A percentile compares a stretch with the other conserved stretches of the same genome.
These are phyloP conservation scores for Hymenoscyphus albidus DNA, from an alignment of 2,329 filamentous ascomycete genomes.

Conservation along the genomic window DNA sequence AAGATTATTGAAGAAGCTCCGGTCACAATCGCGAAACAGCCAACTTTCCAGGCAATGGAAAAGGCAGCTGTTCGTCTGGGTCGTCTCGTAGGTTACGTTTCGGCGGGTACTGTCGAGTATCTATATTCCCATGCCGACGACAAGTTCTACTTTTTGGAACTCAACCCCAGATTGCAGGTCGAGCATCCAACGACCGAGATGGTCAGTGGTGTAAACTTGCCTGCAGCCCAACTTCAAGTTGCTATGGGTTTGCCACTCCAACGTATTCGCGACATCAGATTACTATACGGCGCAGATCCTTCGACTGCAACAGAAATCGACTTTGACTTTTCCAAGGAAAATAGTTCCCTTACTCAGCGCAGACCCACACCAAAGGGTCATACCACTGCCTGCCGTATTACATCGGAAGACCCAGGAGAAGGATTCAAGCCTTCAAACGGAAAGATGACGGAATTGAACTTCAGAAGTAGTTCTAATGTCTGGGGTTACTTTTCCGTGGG, in stretches of 20 bases:
- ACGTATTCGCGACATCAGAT: slow-evolving; percentile 90
- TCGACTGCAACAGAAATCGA: slow-evolving; percentile 84
- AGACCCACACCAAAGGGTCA: slow-evolving; percentile 92
- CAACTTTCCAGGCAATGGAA: slow-evolving; percentile 95
- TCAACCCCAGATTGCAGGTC: slow-evolving; percentile 98
- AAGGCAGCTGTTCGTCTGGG: slow-evolving; percentile 91
- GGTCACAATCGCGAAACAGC: slow-evolving; percentile 86
- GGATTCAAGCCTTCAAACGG: slow-evolving; percentile 99
- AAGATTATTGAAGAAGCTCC: slow-evolving; percentile 99
- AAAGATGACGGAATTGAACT: slow-evolving; percentile 99
- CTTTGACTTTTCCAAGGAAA: slow-evolving; percentile 89
- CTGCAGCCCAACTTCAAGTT: slow-evolving; percentile 95
- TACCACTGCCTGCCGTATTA: slow-evolving; percentile 98
- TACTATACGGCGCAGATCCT: slow-evolving; percentile 93
- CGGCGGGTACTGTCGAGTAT: slow-evolving; percentile 97
- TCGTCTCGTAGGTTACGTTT: slow-evolving; percentile 94
- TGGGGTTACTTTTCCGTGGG: slow-evolving; percentile 99
- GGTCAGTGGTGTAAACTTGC: slow-evolving; percentile 96
- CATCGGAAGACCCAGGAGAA: slow-evolving; percentile 96
- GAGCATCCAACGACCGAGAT: slow-evolving; percentile 99
- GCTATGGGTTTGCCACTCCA: slow-evolving; percentile 98
- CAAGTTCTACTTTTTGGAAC: slow-evolving; percentile 98
- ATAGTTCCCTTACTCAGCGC: slow-evolving; percentile 79
- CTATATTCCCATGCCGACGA: slow-evolving; percentile 96
- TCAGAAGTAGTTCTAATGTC: slow-evolving; percentile 96